Base-by-base conservation (phyloP, 2,329 filamentous ascomycete species). In the Fragosphaeria purpurea region DNA sequence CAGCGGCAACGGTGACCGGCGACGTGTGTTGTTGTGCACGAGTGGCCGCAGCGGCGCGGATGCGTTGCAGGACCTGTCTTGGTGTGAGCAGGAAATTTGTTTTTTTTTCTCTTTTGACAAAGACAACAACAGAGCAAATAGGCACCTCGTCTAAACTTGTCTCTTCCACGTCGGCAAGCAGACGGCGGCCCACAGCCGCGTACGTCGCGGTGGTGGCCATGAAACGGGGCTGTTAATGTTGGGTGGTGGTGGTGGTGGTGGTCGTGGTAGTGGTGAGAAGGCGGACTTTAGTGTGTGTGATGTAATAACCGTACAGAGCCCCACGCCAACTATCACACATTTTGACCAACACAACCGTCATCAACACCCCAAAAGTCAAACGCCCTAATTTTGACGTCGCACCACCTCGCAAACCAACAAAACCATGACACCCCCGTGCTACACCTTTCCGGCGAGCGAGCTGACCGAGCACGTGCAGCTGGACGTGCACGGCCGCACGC, bases 391-490 rank as follows among this genome's bases (percentile, higher is more conserved):
- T 22, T 3, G 22, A 22, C 22, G n/a, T 22, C 22, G 22, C 22
- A 22, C 22, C 22, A 22, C 22, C 22, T 22, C 22, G 22, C 22
- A 22, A 22, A 22, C 22, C 22, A 22, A 22, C 22, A 22, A 2
- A 9, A 46, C 52, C 55, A 83, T 84, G 80, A 67, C 80, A 46
- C 80, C 79, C 30, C 77, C 79, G 35, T 75, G 75, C 62, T 69
- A 70, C 50, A 67, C 70, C 50, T 83, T 81, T 60, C 65, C 73
- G n/a, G 71, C 73, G 8, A 66, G 69, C 4, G 66, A 77, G 50
- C 70, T 83, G 32, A 69, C 72, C 7, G 57, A 67, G 39, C 70
- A 69, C 45, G 64, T 77, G 44, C 79, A 82, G 58, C 55, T 67
- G 35, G 69, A 73, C 48, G 61, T 62, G 12, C 67, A 70, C 39